A percentile compares a stretch with the other conserved stretches of the same genome.
Conservation (phyloP, 306 rosid species). For the Corylus avellana region DNA sequence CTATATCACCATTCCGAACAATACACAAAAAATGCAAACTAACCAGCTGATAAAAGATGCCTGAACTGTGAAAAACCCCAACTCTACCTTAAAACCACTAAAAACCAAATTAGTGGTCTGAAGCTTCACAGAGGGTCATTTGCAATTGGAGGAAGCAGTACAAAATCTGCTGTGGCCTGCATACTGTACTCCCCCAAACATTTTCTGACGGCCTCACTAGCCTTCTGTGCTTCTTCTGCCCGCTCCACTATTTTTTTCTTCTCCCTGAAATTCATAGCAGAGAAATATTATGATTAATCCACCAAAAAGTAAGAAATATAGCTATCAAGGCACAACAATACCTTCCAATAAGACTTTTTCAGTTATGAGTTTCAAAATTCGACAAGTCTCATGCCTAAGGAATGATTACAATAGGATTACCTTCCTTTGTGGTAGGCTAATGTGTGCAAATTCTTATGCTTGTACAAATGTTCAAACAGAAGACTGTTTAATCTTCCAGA, state of each 20-base stretch:
- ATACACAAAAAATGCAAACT: constrained; percentile 27
- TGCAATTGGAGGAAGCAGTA: constrained; percentile 11
- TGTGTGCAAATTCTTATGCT: too few relatives aligned
- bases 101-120: constrained; percentile 13
- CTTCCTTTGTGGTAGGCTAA: too few relatives aligned
- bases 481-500: background rate
- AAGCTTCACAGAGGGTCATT: constrained; percentile 16
- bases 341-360: too few relatives aligned
- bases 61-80: constrained; percentile 33
- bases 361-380: too few relatives aligned
- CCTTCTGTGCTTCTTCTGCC: constrained; percentile 62
- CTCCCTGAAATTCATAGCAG: constrained; percentile 63
- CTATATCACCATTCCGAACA: constrained; percentile 32
- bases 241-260: constrained; percentile 94
- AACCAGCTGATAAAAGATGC: constrained; percentile 33
- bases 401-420: too few relatives aligned
- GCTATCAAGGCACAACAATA: background rate
- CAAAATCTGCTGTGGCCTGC: constrained; percentile 29
- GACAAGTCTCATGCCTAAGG: too few relatives aligned
- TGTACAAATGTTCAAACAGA: background rate
- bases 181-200: constrained; percentile 55
- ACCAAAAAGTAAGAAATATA: background rate
- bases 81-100: constrained; percentile 35
- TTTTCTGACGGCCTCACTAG: constrained; percentile 77
- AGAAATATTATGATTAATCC: constrained; percentile 18